Conservation (phyloP, 2,329 filamentous ascomycete species). For the Kalaharituber pfeilii region DNA sequence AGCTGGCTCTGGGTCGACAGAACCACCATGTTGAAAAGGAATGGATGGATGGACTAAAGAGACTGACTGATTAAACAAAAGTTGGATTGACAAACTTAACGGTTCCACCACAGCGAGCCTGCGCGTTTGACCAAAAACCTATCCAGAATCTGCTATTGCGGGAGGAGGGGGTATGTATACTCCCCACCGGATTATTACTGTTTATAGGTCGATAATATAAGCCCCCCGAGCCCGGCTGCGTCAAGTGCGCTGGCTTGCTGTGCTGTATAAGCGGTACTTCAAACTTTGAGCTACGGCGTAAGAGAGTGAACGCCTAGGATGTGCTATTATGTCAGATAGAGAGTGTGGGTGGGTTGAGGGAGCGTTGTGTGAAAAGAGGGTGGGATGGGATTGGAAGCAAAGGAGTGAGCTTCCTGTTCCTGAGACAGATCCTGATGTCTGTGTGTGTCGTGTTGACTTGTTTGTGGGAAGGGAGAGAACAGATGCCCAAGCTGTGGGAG, state of each 20-base stretch:
- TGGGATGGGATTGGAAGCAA: neutral
- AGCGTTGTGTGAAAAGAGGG: neutral
- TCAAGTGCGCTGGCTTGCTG: neutral
- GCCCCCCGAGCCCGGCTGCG: neutral
- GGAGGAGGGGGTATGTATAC: neutral
- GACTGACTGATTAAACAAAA: neutral
- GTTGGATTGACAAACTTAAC: neutral
- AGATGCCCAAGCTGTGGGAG: neutral
- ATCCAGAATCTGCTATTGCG: neutral
- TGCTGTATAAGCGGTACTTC: too few relatives aligned
- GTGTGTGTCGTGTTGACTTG: neutral
- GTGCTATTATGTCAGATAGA: slow-evolving; percentile 1
- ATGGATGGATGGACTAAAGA: neutral
- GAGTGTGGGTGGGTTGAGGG: neutral
- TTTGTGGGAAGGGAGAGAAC: neutral
- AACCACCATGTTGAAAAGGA: neutral
- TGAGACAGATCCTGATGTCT: neutral
- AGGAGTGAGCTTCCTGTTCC: neutral
- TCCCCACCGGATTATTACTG: neutral
- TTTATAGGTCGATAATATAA: neutral
- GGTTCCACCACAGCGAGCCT: neutral
- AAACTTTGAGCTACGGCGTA: neutral
- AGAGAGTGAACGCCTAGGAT: neutral
- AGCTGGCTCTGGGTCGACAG: neutral
- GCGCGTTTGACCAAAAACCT: neutral